Conservation (phyloP, 371 early-diverging fungal genomes). For the Apophysomyces variabilis region DNA sequence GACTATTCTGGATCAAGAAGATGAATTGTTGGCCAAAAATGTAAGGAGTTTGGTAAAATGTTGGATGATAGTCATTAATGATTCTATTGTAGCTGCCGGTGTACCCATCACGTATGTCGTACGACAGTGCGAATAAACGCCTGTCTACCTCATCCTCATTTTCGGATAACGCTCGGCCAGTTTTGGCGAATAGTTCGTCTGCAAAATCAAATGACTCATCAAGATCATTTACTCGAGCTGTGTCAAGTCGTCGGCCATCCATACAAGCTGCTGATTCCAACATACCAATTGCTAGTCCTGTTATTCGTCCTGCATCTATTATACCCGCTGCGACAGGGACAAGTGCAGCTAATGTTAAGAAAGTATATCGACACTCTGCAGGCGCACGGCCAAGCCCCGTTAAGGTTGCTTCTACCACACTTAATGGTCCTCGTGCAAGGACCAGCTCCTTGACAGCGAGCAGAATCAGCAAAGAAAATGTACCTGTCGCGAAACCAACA, state of each 20-base stretch:
- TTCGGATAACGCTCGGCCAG: background rate
- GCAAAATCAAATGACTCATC: background rate
- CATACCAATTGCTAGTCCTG: slow-evolving; percentile 17
- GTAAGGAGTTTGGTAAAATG: slow-evolving; percentile 9
- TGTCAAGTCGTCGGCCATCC: slow-evolving; percentile 16
- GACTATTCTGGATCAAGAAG: slow-evolving; percentile 17
- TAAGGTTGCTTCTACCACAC: slow-evolving; percentile 21
- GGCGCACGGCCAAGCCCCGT: slow-evolving; percentile 28
- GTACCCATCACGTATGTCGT: slow-evolving; percentile 24
- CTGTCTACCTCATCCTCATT: slow-evolving; percentile 8
- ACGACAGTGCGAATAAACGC: slow-evolving; percentile 21
- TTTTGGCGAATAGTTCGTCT: background rate
- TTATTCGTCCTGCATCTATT: slow-evolving; percentile 7
- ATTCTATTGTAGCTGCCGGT: slow-evolving; percentile 24
- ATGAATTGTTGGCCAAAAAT: slow-evolving; percentile 19
- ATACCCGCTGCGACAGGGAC: background rate
- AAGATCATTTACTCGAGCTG: background rate
- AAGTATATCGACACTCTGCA: slow-evolving; percentile 27
- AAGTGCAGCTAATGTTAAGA: slow-evolving; percentile 13
- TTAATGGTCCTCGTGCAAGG: slow-evolving; percentile 35
- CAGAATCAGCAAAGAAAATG: slow-evolving; percentile 13
- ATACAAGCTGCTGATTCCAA: slow-evolving; percentile 11
- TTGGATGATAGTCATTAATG: background rate
- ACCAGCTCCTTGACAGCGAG: slow-evolving; percentile 28
- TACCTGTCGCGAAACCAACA: background rate